Base-by-base conservation (phyloP, 2,329 filamentous ascomycete species). In the Sarocladium oryzae region DNA sequence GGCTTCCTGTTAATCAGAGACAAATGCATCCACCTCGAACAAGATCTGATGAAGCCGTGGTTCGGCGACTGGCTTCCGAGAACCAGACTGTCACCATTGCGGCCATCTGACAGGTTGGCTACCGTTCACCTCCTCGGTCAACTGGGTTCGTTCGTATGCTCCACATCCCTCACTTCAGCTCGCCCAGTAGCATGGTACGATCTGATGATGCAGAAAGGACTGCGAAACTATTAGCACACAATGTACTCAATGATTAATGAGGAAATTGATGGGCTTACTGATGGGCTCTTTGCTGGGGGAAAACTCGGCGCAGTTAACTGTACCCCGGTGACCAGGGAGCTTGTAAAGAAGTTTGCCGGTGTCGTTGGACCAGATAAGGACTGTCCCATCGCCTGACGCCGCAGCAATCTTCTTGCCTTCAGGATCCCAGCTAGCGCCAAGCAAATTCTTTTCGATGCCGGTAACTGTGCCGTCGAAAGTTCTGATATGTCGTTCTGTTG, bases 331-430 rank as follows among this genome's bases (percentile, higher is more conserved):
- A 1, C 93, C 93, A 1, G 93, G 93, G 50, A 99, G 76, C 70
- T 97, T 97, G 70, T 96, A 95, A 56, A 95, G 68, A 60, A 99
- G 75, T 72, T 95, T 97, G 53, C 88, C 91, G n/a, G 81, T 87
- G 64, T 88, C 84, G 52, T 77, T 83, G 49, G 93, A 91, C 93
- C 93, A 99, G 9, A 97, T 83, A 13, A 95, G 85, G 16, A 90
- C 90, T 7, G 86, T 95, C 23, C 90, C 86, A 63, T 99, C 93
- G 13, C 90, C 92, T 49, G 90, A 89, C 11, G 92, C 91, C 1
- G 89, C 87, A 15, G 87, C 90, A 55, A 99, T 88, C 68, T 82
- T 90, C 70, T 90, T 89, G 46, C 93, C 91, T 51, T 85, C 82
- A 2, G 80, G 75, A 63, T 95, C 88, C 93, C 93, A 99, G 69